Conservation (phyloP, 108 stramenopile genomes). For the Cyclotella cryptica region DNA sequence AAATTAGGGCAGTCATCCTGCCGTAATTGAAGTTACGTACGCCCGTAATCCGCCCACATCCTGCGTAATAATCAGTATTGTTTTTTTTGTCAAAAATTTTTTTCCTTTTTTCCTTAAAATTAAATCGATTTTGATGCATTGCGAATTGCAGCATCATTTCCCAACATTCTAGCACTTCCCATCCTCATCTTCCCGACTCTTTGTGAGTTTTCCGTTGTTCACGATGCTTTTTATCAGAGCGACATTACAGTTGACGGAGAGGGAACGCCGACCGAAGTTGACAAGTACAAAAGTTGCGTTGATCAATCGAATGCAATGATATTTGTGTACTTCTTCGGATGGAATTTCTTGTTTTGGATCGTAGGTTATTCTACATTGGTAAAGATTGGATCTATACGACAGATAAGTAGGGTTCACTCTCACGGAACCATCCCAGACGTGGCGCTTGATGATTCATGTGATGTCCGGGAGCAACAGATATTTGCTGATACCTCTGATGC, state of each 20-base stretch:
- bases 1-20: too few species aligned
- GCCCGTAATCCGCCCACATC: too few species aligned
- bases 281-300: conserved; percentile 53
- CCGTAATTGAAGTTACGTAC: too few species aligned
- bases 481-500: background rate
- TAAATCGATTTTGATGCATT: conserved; percentile 63
- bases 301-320: conserved; percentile 71
- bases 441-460: conserved; percentile 1
- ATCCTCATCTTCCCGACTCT: conserved; percentile 81
- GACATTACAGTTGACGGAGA: conserved; percentile 7
- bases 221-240: conserved; percentile 56
- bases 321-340: conserved; percentile 78
- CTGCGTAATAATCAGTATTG: too few species aligned
- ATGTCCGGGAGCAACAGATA: background rate
- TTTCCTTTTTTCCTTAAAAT: conserved; percentile 47
- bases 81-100: too few species aligned
- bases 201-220: conserved; percentile 75
- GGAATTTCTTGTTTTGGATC: conserved; percentile 65
- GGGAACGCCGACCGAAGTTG: conserved; percentile 1
- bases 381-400: conserved; percentile 40
- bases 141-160: conserved; percentile 70
- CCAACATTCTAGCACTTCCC: conserved; percentile 78
- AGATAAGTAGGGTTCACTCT: conserved; percentile 15
- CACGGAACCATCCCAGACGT: conserved; percentile 12
- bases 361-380: conserved; percentile 64